A percentile compares a stretch with the other conserved stretches of the same genome.
phyloP scores from a whole-genome alignment of 2,329 filamentous ascomycete species.

The Sordariomycetes sp. region DNA sequence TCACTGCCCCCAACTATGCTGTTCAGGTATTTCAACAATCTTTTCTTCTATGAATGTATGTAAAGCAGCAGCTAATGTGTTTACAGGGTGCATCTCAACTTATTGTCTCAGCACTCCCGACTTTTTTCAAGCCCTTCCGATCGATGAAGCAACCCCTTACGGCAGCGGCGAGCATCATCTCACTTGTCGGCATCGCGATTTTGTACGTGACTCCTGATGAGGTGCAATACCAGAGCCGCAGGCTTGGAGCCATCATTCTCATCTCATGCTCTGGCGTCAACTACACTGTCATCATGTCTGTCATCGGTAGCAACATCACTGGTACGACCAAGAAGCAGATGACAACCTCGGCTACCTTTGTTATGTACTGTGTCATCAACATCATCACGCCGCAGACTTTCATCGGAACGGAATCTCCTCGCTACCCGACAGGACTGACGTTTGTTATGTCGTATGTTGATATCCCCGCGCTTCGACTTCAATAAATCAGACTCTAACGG shows the following conservation, averaged over 20 bases:
- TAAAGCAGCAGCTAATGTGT: background rate
- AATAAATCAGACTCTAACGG: background rate
- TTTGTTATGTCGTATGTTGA: conserved; percentile 3
- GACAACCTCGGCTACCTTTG: conserved; percentile 3
- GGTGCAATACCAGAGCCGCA: conserved; percentile 1
- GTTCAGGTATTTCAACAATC: background rate
- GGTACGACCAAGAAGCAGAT: conserved; percentile 5
- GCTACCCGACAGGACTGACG: conserved; percentile 4
- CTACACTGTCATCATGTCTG: conserved; percentile 3
- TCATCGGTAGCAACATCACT: conserved; percentile 3
- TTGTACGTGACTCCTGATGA: conserved; percentile 2
- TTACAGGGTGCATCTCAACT: background rate
- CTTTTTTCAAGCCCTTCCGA: background rate
- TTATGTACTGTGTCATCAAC: conserved; percentile 5
- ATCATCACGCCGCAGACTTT: conserved; percentile 7
- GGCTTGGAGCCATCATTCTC: conserved; percentile 1
- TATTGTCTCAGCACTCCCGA: conserved; percentile 1
- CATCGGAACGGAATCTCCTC: conserved; percentile 3
- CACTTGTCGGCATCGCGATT: background rate
- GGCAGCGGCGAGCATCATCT: conserved; percentile 1
- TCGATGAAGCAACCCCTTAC: conserved; percentile 2
- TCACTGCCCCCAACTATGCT: conserved; percentile 3
- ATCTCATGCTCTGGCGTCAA: conserved; percentile 4
- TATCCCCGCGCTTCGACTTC: background rate
- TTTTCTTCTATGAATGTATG: background rate